Evolutionary conservation across 495 filamentous ascomycete species (phyloP).

Genomic region (Podospora bellae-mahoneyi): DNA sequence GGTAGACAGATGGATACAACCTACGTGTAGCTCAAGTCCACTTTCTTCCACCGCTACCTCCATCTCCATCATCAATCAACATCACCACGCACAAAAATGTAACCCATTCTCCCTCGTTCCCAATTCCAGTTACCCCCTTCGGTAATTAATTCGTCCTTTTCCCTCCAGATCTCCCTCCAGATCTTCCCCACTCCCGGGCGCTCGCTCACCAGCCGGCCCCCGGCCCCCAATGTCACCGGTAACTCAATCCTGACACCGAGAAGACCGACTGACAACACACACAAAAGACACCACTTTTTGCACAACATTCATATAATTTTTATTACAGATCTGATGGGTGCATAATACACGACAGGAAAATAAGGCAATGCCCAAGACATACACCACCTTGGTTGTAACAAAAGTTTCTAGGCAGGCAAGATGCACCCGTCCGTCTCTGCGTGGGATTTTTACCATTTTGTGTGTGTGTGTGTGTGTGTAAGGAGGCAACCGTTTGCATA

Average conservation of each 20-base stretch:
- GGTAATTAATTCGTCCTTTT: background rate
- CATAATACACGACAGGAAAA: background rate
- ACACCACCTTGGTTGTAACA: background rate
- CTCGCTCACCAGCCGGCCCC: too few species aligned
- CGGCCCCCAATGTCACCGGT: background rate
- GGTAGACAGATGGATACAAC: background rate
- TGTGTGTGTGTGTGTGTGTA: too few species aligned
- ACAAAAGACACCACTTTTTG: background rate
- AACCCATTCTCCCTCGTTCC: too few species aligned
- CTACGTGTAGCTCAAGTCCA: background rate
- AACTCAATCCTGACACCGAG: background rate
- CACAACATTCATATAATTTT: too few species aligned
- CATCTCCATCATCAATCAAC: background rate
- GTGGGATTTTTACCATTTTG: too few species aligned
- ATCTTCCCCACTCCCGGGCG: too few species aligned
- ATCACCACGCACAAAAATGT: too few species aligned
- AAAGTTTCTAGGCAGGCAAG: background rate
- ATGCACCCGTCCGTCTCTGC: too few species aligned
- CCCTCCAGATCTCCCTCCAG: too few species aligned
- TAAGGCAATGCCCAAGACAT: background rate
- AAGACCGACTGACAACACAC: background rate
- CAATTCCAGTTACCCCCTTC: background rate
- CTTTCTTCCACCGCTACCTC: background rate
- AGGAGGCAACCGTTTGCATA: too few species aligned
- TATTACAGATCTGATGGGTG: background rate